Percentiles rank a stretch among this genome's conserved stretches.
Evolutionary conservation across 164 flowering plant genomes (phyloP).

Genomic region (Platanus orientalis): DNA sequence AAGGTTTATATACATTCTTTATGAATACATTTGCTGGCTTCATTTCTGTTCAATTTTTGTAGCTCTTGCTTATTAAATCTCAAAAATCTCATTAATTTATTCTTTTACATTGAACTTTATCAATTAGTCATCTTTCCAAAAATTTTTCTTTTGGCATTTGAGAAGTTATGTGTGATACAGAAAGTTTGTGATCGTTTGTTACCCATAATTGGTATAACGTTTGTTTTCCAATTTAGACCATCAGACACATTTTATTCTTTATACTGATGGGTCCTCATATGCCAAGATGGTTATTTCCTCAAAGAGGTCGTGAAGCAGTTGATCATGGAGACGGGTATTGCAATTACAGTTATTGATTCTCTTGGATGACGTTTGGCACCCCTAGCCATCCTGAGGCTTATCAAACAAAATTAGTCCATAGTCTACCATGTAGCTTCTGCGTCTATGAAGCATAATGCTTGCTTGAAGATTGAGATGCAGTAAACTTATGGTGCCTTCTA

Average conservation of each 20-base stretch:
- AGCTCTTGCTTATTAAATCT: neutral
- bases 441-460: no score
- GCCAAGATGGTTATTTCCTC: neutral
- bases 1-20: conserved; percentile 42
- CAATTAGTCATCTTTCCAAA: neutral
- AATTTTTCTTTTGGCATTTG: neutral
- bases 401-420: no score
- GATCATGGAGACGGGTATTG: neutral
- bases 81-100: neutral
- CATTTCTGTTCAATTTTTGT: neutral
- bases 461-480: no score
- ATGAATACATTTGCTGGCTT: neutral
- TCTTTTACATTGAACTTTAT: neutral
- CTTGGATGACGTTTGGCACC: no score
- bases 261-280: neutral
- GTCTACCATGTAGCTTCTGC: no score
- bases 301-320: neutral
- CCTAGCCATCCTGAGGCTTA: no score
- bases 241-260: neutral
- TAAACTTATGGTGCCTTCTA: no score
- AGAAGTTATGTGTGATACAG: no score
- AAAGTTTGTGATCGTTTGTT: no score
- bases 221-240: neutral
- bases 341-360: no score
- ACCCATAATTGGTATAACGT: neutral